Evolutionary conservation across 2,329 filamentous ascomycete species (phyloP), one percentile per base, ranked within the genome.

Genomic region (Endocalyx cinctus): DNA sequence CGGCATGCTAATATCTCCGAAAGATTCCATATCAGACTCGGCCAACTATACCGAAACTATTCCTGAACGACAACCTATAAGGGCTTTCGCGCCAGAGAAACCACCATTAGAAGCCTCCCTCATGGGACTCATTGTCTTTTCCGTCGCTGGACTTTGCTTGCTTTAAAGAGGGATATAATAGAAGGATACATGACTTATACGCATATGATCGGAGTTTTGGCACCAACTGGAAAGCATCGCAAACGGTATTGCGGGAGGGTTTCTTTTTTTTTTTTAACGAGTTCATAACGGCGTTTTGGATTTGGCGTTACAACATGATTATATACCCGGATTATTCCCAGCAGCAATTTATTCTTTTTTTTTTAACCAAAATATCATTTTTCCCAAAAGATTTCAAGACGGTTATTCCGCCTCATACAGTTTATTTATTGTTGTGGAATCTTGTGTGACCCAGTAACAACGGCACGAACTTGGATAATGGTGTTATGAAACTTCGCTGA

Each of bases 71-170:
- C 31, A 41, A 13, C 38, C 47, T 19, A 15, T 48, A 14, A 43
- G 42, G 14, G 43, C 47, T n/a, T 40, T 33, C 7, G 42, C 45
- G 10, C 28, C 41, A 8, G 49, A 54, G 15, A 54, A 52, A 33
- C 52, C 46, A 6, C 43, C 46, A 14, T 35, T 54, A 19, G 51
- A 52, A 27, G 52, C 51, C 14, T 56, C 52, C 12, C 41, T 56
- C 30, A 52, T 56, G 50, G 52, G 52, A 5, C 37, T 56, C 10
- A 42, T 56, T 37, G 49, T 56, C 25, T 56, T 56, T 37, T 54
- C 52, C 17, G 51, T 47, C 5, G 52, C 48, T 11, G 51, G 52
- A 22, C 37, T 56, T n/a, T 47, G 43, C 32, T 33, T 56, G 23
- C 38, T 56, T 45, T 56, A 38, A 54, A 32, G 25, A 15, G 14